Percentiles rank a stretch among this genome's conserved stretches.
Conservation (phyloP, 768 basidiomycete genomes). For the Wakefieldia striispora region DNA sequence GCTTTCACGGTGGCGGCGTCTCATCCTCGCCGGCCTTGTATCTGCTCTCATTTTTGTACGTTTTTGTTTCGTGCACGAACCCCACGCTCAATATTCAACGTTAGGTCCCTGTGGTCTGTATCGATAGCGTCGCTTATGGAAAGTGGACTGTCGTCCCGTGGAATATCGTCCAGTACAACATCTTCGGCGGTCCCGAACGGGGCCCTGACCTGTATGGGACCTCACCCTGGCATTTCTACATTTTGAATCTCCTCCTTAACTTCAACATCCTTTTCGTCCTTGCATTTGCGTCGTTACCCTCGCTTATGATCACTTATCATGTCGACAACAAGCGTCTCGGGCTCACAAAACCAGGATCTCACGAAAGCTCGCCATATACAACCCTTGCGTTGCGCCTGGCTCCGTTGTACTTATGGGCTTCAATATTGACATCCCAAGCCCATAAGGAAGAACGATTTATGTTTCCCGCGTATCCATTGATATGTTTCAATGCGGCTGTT, state of each 20-base stretch:
- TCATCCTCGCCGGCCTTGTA: conserved; percentile 50
- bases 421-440: conserved; percentile 72
- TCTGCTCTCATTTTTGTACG: conserved; percentile 67
- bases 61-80: background rate
- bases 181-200: conserved; percentile 74
- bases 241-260: conserved; percentile 87
- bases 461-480: conserved; percentile 87
- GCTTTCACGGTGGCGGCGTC: conserved; percentile 54
- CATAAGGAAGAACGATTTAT: conserved; percentile 99
- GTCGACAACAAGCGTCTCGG: conserved; percentile 80
- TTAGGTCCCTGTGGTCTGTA: conserved; percentile 77
- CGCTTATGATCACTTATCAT: conserved; percentile 67
- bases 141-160: conserved; percentile 77
- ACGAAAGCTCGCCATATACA: conserved; percentile 78
- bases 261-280: conserved; percentile 87
- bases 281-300: conserved; percentile 78
- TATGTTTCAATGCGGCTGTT: conserved; percentile 95
- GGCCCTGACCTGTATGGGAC: conserved; percentile 96
- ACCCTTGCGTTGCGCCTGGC: conserved; percentile 72
- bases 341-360: conserved; percentile 41
- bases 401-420: conserved; percentile 92
- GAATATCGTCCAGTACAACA: conserved; percentile 93
- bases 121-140: conserved; percentile 89
- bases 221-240: conserved; percentile 82
- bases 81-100: background rate